Base-by-base conservation (phyloP, 2,329 filamentous ascomycete species). In the Cercospora brassicicola region DNA sequence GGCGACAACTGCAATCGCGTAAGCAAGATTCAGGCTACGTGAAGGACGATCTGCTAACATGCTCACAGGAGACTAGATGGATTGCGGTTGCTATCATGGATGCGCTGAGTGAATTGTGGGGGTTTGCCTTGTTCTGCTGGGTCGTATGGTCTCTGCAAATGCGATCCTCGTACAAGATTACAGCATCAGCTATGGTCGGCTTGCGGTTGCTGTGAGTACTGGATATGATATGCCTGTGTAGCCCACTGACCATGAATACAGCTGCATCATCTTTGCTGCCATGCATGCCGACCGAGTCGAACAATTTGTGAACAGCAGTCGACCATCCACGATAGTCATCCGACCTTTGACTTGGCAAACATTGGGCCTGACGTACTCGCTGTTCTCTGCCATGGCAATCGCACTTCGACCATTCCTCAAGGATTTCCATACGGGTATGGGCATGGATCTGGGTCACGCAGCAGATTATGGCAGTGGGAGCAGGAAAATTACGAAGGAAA, bases 341-440 rank as follows among this genome's bases (percentile, higher is more conserved):
- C 26, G 51, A 6, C 68, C 68, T 7, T 39, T 70, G n/a, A 26
- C 53, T 9, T 70, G 68, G 68, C 68, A 70, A 53, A 67, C 65
- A 33, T 26, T 70, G 4, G 59, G 62, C 28, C 48, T 70, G 13
- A 64, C 62, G 1, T 70, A 64, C 45, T 66, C 68, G 6, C 62
- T 70, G 3, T 55, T 70, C 20, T 70, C 68, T 0, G 68, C 68
- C 13, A 70, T 70, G 68, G 59, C 64, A 30, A 61, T 70, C 11
- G 68, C 68, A 4, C 56, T 70, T 23, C 65, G 63, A 39, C 68
- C 68, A 20, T 70, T 70, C n/a, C 30, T 70, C 53, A 64, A 64
- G 15, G 68, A 70, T 13, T 65, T 70, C 59, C 68, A 70, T 48
- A 67, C 66, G 6, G 68, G 68, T 18, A 63, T 70, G 31, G 68